Base-by-base conservation (phyloP, 129 eudicot species). In the Saposhnikovia divaricata region DNA sequence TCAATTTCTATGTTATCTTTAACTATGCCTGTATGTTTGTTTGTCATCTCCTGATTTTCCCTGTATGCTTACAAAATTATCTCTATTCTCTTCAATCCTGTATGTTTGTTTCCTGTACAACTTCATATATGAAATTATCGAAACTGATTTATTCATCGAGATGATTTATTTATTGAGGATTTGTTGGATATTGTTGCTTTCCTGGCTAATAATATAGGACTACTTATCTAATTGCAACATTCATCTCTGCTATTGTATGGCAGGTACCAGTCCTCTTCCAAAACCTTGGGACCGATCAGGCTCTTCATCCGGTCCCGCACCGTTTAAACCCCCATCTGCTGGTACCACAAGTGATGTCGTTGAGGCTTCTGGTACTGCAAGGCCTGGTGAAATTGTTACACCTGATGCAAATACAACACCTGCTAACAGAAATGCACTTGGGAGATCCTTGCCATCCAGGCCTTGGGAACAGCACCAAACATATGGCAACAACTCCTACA, bases 231-330 rank as follows among this genome's bases (percentile, higher is more conserved):
- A 45, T 74, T 9, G 1, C 9, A 14, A 15, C 18, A 3, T 50
- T 50, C 23, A 50, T 50, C 23, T 1, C 21, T 50, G 23, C 15
- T 4, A 15, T 74, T 2, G 12, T 2, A 44, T 0, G 28, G 23
- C 81, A 90, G 97, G 89, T 81, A 80, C 80, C 76, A 78, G 92
- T 65, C 86, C 98, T 76, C 98, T 96, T 46, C 91, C 96, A 31
- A 95, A 92, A 81, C 98, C 98, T 48, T 95, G 98, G 98, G 98
- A 95, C 85, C 88, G 96, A 85, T 83, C 97, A 34, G 94, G 90
- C 11, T 84, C 96, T n/a, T 82, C 98, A 18, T 88, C 98, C 19
- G 94, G 96, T 53, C 90, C 96, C 38, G 88, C 94, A 23, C 98
- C 98, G 7, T 95, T 95, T 45, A 95, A 85, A 65, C 98, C 98